A percentile compares a stretch with the other conserved stretches of the same genome.
Evolutionary conservation across 306 rosid genomes (phyloP).

Genomic region (Gillenia trifoliata): DNA sequence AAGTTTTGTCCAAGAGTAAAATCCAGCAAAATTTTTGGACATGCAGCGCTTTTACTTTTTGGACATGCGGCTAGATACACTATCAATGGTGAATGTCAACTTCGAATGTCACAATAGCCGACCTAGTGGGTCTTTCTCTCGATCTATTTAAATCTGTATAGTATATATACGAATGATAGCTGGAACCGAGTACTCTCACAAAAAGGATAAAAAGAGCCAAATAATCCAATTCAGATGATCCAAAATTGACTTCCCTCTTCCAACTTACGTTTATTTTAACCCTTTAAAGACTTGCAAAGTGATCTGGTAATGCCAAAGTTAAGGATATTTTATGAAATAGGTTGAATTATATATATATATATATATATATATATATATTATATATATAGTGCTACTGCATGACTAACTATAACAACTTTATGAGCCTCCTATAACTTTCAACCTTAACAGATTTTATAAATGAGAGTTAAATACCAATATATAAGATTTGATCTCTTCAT

Average conservation of each 20-base stretch:
- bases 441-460: background rate
- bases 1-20: background rate
- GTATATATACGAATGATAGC: background rate
- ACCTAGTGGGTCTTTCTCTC: background rate
- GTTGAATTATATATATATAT: too few relatives aligned
- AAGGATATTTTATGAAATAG: background rate
- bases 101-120: background rate
- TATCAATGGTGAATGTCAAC: background rate
- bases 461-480: background rate
- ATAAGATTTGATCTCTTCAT: background rate
- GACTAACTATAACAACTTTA: background rate
- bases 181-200: conserved; percentile 3
- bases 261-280: background rate
- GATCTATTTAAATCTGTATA: background rate
- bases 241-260: conserved; percentile 7
- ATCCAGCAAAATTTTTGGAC: background rate
- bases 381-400: background rate
- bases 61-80: background rate
- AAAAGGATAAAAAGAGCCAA: background rate
- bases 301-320: background rate
- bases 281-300: background rate
- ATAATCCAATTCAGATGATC: background rate
- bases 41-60: background rate
- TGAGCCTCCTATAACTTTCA: background rate
- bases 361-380: too few relatives aligned